Evolutionary conservation across 257 asterid genomes (phyloP).

Genomic region (Cynanchum wilfordii): DNA sequence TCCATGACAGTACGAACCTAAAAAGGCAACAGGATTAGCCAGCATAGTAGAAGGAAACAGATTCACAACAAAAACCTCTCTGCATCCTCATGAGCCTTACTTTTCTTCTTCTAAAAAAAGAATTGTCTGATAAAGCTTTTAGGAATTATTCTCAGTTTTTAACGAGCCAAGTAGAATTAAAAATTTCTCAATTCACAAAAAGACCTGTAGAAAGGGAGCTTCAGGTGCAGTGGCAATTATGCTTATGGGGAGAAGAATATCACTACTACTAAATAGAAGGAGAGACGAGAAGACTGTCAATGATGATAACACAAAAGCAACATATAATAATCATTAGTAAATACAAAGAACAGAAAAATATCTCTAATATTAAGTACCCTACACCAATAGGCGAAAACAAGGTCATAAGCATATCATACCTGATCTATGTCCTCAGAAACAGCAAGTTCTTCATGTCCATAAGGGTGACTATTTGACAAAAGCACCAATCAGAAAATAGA

Average conservation of each 20-base stretch:
- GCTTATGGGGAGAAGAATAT: background rate
- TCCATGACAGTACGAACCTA: conserved; percentile 91
- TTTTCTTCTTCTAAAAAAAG: background rate
- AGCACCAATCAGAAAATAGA: conserved; percentile 23
- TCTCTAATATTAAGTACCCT: background rate
- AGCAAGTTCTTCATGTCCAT: conserved; percentile 95
- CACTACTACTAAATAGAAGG: background rate
- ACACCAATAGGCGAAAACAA: too few relatives aligned
- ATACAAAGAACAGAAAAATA: too few relatives aligned
- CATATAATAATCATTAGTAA: too few relatives aligned
- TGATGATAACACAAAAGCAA: too few relatives aligned
- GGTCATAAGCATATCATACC: conserved; percentile 31
- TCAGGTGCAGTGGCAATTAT: background rate
- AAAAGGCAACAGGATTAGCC: conserved; percentile 15
- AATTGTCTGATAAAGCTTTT: background rate
- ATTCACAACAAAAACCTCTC: background rate
- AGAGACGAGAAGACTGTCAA: background rate
- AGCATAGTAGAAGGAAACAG: background rate
- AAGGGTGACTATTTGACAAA: conserved; percentile 56
- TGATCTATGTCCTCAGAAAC: conserved; percentile 83
- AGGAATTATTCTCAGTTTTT: background rate
- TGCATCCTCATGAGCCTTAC: background rate
- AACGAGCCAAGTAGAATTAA: background rate
- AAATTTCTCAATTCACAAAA: background rate
- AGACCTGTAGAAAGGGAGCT: background rate